Evolutionary conservation across 306 rosid genomes (phyloP).

Genomic region (Cicer bijugum): DNA sequence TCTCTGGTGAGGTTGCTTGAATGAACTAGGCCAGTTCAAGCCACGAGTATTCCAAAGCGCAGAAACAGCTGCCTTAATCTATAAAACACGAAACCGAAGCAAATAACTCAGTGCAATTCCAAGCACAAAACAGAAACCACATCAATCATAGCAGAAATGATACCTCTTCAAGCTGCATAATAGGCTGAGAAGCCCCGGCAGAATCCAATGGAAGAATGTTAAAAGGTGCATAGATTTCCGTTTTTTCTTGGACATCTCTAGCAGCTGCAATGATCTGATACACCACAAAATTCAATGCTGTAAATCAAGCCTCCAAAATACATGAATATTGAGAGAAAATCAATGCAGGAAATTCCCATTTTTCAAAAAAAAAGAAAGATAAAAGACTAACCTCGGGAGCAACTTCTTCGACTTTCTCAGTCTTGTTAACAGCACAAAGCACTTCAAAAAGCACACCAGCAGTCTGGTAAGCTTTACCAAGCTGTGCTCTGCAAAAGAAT

Average conservation of each 20-base stretch:
- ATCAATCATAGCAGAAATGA: conserved; percentile 24
- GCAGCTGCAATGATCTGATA: conserved; percentile 95
- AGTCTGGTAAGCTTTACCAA: conserved; percentile 89
- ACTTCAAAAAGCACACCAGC: conserved; percentile 98
- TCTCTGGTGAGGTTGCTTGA: conserved; percentile 80
- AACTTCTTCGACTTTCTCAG: conserved; percentile 96
- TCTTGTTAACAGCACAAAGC: conserved; percentile 93
- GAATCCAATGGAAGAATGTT: conserved; percentile 96
- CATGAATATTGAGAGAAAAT: conserved; percentile 15
- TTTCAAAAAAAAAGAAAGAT: conserved; percentile 35
- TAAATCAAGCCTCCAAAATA: conserved; percentile 1
- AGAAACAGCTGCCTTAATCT: conserved; percentile 92
- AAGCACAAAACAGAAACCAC: conserved; percentile 39
- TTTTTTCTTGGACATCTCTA: conserved; percentile 96
- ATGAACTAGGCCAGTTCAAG: conserved; percentile 81
- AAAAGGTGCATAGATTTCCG: conserved; percentile 85
- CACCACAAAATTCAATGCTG: conserved; percentile 29
- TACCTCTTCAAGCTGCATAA: conserved; percentile 99
- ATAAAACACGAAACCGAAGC: conserved; percentile 38
- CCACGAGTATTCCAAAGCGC: conserved; percentile 83
- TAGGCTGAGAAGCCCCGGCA: conserved; percentile 93
- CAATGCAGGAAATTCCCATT: conserved; percentile 23
- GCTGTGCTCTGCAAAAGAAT: conserved; percentile 77
- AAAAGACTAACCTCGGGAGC: conserved; percentile 89
- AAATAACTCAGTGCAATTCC: conserved; percentile 37